Percentiles rank a stretch among this genome's conserved stretches.
phyloP scores from a whole-genome alignment of 306 rosid genomes.

The Quillaja saponaria region DNA sequence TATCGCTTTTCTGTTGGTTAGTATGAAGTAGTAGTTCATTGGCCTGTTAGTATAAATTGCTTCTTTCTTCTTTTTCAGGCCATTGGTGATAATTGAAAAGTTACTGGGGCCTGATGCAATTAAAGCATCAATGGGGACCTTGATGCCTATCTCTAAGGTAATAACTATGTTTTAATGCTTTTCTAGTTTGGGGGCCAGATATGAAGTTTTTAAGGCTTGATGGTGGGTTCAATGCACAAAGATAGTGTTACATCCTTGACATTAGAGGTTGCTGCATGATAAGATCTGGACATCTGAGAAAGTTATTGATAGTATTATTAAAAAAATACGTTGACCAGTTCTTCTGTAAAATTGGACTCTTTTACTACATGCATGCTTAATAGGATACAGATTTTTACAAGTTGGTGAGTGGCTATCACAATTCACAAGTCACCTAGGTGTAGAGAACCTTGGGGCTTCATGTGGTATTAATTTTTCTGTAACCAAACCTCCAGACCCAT shows the following conservation, averaged over 20 bases:
- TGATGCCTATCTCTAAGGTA: slow-evolving; percentile 51
- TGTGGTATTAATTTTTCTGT: too few species aligned
- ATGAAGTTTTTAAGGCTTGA: slow-evolving; percentile 17
- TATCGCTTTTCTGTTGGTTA: slow-evolving; percentile 13
- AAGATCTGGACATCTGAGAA: slow-evolving; percentile 1
- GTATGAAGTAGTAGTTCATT: slow-evolving; percentile 8
- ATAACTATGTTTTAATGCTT: slow-evolving; percentile 7
- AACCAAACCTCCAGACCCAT: too few species aligned
- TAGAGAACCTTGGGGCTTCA: too few species aligned
- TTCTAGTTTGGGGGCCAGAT: slow-evolving; percentile 2
- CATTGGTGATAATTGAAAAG: slow-evolving; percentile 64
- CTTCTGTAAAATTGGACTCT: background rate
- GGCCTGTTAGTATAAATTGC: slow-evolving; percentile 17
- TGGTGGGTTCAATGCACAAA: too few species aligned
- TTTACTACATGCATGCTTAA: background rate
- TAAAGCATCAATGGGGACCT: slow-evolving; percentile 44
- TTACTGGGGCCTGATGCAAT: slow-evolving; percentile 32
- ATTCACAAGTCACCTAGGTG: too few species aligned
- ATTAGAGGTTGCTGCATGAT: background rate
- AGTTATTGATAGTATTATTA: slow-evolving; percentile 2
- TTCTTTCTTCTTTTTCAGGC: slow-evolving; percentile 54
- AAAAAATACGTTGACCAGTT: slow-evolving; percentile 1
- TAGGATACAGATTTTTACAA: slow-evolving; percentile 8
- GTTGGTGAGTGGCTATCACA: too few species aligned
- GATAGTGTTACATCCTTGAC: background rate